These are phyloP conservation scores for Blastomyces parvus DNA, from an alignment of 2,329 filamentous ascomycete species.

Conservation along the genomic window DNA sequence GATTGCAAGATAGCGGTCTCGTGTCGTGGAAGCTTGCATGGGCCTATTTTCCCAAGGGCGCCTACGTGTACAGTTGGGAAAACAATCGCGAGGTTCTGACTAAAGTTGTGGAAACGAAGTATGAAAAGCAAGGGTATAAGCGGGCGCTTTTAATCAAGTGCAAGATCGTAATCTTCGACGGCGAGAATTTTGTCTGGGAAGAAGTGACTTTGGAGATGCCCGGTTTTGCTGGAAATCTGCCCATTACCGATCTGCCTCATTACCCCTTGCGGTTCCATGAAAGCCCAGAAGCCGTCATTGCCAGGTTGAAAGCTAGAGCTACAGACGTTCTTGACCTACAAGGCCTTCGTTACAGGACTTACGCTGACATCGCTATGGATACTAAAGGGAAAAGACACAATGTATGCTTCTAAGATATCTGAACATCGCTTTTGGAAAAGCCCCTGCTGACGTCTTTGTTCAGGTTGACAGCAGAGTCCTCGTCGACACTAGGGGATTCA, in stretches of 20 bases:
- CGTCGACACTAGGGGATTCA: slow-evolving; percentile 36
- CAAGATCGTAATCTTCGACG: slow-evolving; percentile 5
- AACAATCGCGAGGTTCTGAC: slow-evolving; percentile 34
- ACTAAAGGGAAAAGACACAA: slow-evolving; percentile 4
- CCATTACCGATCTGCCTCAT: slow-evolving; percentile 32
- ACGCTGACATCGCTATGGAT: slow-evolving; percentile 35
- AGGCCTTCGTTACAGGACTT: slow-evolving; percentile 34
- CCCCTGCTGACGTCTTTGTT: slow-evolving; percentile 21
- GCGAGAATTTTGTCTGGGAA: slow-evolving; percentile 34
- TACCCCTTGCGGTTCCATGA: slow-evolving; percentile 31
- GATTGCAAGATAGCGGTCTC: slow-evolving; percentile 32
- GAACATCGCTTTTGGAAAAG: neutral
- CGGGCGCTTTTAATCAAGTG: neutral
- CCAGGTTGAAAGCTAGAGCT: slow-evolving; percentile 28
- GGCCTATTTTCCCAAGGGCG: slow-evolving; percentile 37
- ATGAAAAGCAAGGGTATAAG: neutral
- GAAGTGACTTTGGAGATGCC: slow-evolving; percentile 23
- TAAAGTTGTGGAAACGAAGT: slow-evolving; percentile 28
- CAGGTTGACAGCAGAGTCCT: slow-evolving; percentile 37
- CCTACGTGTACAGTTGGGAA: slow-evolving; percentile 31
- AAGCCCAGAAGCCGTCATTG: slow-evolving; percentile 23
- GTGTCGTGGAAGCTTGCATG: slow-evolving; percentile 38
- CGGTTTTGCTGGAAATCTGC: slow-evolving; percentile 34
- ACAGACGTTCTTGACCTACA: slow-evolving; percentile 37
- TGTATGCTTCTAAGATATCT: neutral